These are phyloP conservation scores for Candida coleopterorum DNA, from an alignment of 805 yeast species.

Conservation along the genomic window DNA sequence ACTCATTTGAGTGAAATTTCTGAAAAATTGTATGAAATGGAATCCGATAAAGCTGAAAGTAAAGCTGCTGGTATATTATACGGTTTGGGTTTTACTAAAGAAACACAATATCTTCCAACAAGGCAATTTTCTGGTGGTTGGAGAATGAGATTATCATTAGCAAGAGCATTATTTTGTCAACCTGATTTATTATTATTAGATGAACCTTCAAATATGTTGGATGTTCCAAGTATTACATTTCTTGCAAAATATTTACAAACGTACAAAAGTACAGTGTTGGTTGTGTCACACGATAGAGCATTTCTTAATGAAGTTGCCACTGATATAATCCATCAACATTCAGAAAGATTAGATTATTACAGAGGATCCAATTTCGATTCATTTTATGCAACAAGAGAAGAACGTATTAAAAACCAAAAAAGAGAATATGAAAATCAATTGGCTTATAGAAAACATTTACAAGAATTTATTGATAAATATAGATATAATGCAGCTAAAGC, in stretches of 20 bases:
- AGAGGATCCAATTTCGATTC: slow-evolving; percentile 90
- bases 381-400: slow-evolving; percentile 91
- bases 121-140: slow-evolving; percentile 98
- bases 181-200: slow-evolving; percentile 91
- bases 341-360: slow-evolving; percentile 94
- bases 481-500: slow-evolving; percentile 98
- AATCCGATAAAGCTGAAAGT: slow-evolving; percentile 95
- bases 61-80: slow-evolving; percentile 90
- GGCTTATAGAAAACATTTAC: slow-evolving; percentile 92
- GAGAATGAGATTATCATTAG: slow-evolving; percentile 99
- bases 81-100: slow-evolving; percentile 91
- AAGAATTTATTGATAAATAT: slow-evolving; percentile 90
- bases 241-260: slow-evolving; percentile 85
- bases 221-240: slow-evolving; percentile 96
- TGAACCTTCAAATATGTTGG: slow-evolving; percentile 99
- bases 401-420: slow-evolving; percentile 86
- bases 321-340: slow-evolving; percentile 95
- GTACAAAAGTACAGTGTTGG: slow-evolving; percentile 88
- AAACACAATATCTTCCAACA: slow-evolving; percentile 77
- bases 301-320: slow-evolving; percentile 97
- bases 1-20: slow-evolving; percentile 71
- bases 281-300: slow-evolving; percentile 97
- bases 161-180: slow-evolving; percentile 95
- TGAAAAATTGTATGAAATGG: slow-evolving; percentile 86
- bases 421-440: slow-evolving; percentile 97